Evolutionary conservation across 352 stramenopile genomes (phyloP).

Genomic region (Pythium coloratum): DNA sequence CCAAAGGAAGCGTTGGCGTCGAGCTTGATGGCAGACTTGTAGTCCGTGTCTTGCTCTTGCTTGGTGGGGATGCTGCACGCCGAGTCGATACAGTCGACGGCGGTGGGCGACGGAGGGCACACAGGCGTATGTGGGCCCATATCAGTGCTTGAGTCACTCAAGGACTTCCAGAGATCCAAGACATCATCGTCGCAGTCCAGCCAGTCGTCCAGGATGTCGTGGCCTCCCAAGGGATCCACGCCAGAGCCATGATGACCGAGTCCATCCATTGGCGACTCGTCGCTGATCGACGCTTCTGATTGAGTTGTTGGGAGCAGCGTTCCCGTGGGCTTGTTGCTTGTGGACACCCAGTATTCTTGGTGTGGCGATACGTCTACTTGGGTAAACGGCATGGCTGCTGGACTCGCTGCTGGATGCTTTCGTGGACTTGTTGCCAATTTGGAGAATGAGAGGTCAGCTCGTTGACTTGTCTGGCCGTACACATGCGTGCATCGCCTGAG

Average conservation of each 20-base stretch:
- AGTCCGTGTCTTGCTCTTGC: neutral
- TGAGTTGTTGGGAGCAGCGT: neutral
- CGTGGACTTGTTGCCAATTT: neutral
- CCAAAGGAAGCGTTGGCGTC: neutral
- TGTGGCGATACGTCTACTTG: no score
- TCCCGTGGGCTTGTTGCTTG: no score
- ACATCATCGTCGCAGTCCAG: constrained; percentile 1
- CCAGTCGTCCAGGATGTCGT: constrained; percentile 5
- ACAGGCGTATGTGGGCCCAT: neutral
- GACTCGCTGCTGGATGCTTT: no score
- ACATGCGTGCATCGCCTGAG: neutral
- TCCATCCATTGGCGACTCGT: neutral
- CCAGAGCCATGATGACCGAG: neutral
- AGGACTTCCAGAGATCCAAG: constrained; percentile 9
- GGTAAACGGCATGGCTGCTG: no score
- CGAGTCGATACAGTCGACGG: constrained; percentile 11
- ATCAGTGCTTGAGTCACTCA: neutral
- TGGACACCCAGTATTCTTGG: no score
- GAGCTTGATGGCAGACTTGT: neutral
- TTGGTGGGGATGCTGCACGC: neutral
- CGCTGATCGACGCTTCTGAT: neutral
- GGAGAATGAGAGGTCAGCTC: neutral
- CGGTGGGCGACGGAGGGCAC: constrained; percentile 14
- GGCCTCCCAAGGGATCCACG: neutral
- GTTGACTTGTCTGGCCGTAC: neutral